Evolutionary conservation across 208 protist species (phyloP).

Genomic region (Leishmania aethiopica): DNA sequence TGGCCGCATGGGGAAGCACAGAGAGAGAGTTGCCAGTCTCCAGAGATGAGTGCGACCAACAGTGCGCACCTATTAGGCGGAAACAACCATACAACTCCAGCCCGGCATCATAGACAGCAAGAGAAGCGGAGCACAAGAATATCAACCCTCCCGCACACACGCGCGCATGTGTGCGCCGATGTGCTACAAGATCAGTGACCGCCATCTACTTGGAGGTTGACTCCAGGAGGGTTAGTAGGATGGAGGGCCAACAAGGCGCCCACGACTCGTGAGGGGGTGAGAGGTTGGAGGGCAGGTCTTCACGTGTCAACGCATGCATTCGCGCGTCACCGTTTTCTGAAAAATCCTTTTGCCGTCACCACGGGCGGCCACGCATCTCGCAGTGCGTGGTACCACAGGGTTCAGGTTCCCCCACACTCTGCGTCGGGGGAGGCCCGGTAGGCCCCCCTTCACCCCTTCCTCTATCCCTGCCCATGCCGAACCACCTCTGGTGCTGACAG

Average conservation of each 20-base stretch:
- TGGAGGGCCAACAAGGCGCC: background rate
- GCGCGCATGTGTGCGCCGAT: background rate
- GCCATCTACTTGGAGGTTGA: background rate
- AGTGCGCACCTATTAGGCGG: background rate
- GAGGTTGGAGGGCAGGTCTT: background rate
- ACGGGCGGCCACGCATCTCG: background rate
- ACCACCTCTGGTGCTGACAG: too few species aligned
- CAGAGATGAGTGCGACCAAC: background rate
- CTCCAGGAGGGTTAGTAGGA: background rate
- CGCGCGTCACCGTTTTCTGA: background rate
- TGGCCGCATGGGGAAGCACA: background rate
- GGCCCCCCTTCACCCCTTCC: too few species aligned
- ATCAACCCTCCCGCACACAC: background rate
- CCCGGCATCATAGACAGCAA: background rate
- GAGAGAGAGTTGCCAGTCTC: background rate
- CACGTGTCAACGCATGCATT: background rate
- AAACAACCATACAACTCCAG: background rate
- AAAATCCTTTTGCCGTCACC: background rate
- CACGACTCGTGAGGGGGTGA: background rate
- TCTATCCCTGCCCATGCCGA: too few species aligned
- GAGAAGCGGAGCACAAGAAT: background rate
- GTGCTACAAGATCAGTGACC: background rate
- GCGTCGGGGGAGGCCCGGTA: background rate
- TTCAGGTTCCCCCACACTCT: background rate
- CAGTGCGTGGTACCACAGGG: too few species aligned